Base-by-base conservation (phyloP, 2,329 filamentous ascomycete genomes). In the Microsporum audouinii region DNA sequence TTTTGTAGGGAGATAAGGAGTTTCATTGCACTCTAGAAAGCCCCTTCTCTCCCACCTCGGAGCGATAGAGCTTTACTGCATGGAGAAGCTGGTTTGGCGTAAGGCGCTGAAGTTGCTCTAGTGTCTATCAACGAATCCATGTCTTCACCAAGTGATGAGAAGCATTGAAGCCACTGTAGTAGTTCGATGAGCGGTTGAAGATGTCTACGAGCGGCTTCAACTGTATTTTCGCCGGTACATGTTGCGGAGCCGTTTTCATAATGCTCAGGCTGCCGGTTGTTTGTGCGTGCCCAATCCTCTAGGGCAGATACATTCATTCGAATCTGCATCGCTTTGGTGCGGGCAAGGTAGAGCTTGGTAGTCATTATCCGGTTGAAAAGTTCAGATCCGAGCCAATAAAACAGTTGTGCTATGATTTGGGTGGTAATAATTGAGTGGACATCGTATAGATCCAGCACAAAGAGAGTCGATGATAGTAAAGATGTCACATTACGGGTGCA, bases 271-370 rank as follows among this genome's bases (percentile, higher is more conserved):
- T 95, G 87, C 33, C 94, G 84, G 71, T 96, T 97, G 75, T 99
- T 99, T 14, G 84, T 82, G 34, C 92, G 83, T 1, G 94, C 92
- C 94, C 94, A 99, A 70, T 99, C 94, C 73, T 99, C 94, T 23
- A 99, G 78, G 5, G 86, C 87, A 0, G 94, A 97, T 5, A 99
- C 85, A 71, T 99, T 99, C 91, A 99, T 97, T 66, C 94, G 89
- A 68, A 99, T 97, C 73, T 99, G 94, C 94, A 99, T 99, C 2
- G 94, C 94, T 74, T 99, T 99, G 17, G 94, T 99, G 59, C 94
- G 84, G 4, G 94, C 92, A 7, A 99, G 80, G 70, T 96, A 99
- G 72, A 92, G 91, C 65, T 90, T 85, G 70, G 95, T 96, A 34
- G 89, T 92, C 89, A 99, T 96, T 73, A 99, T 89, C 62, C 92